Percentiles rank a stretch among this genome's conserved stretches.
Evolutionary conservation across 805 yeast species (phyloP).

Genomic region (Kodamaea jinghongensis): DNA sequence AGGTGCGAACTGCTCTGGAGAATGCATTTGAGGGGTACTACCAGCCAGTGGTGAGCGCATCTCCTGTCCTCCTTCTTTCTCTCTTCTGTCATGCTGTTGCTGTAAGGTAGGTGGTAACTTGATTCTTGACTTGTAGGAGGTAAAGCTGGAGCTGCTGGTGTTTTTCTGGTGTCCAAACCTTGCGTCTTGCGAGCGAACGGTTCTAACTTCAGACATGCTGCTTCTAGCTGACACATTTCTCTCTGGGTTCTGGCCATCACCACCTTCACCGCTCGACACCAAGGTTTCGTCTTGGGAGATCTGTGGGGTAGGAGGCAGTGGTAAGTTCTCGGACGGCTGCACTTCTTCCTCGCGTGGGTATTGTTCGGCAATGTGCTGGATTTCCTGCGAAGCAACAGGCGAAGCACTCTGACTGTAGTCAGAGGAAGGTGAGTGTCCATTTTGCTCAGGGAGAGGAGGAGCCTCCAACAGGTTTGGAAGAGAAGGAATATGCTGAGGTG

Average conservation of each 20-base stretch:
- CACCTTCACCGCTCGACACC: too few species aligned
- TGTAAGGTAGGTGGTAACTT: conserved; percentile 32
- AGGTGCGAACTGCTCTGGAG: conserved; percentile 3
- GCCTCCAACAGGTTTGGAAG: too few species aligned
- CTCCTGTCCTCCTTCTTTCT: not conserved
- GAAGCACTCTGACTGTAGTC: too few species aligned
- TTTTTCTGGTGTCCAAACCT: conserved; percentile 12
- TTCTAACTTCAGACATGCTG: conserved; percentile 4
- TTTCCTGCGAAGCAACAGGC: too few species aligned
- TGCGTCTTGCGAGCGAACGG: conserved; percentile 4
- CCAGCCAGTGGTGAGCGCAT: not conserved
- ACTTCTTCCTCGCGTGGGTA: too few species aligned
- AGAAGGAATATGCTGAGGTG: too few species aligned
- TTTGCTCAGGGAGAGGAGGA: too few species aligned
- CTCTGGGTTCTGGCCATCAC: not conserved
- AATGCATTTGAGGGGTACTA: not conserved
- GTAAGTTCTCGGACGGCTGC: too few species aligned
- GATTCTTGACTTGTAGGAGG: conserved; percentile 30
- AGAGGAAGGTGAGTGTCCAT: too few species aligned
- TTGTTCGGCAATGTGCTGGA: too few species aligned
- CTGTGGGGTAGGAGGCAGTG: too few species aligned
- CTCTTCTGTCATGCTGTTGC: conserved; percentile 8
- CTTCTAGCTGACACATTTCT: conserved; percentile 4
- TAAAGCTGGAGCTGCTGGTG: conserved; percentile 20
- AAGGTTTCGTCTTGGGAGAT: too few species aligned